Percentiles rank a stretch among this genome's conserved stretches.
Conservation (phyloP, 441 rosid species). For the Breynia disticha region DNA sequence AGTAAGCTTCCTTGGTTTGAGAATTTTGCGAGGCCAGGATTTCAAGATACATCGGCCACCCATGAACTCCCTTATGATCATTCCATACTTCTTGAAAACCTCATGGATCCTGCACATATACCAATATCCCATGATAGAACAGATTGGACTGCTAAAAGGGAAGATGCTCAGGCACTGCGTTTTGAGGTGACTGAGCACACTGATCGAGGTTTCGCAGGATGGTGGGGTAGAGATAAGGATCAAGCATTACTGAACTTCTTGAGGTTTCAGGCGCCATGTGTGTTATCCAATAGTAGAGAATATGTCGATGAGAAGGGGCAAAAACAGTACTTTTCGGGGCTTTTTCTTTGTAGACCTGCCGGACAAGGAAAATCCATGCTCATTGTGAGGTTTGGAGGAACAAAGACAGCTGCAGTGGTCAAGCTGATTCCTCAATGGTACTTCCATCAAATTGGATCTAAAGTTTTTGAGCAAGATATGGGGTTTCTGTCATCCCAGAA, state of each 20-base stretch:
- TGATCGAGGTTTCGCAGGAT: constrained; percentile 74
- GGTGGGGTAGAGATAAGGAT: constrained; percentile 77
- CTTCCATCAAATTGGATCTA: constrained; percentile 74
- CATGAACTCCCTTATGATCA: constrained; percentile 95
- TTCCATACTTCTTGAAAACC: constrained; percentile 85
- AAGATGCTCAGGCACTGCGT: constrained; percentile 68
- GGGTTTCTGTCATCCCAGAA: constrained; percentile 88
- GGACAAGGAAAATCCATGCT: constrained; percentile 98
- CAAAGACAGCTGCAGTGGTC: constrained; percentile 41
- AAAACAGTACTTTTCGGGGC: constrained; percentile 60
- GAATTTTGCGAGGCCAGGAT: constrained; percentile 65
- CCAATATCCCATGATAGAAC: constrained; percentile 92
- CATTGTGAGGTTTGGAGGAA: constrained; percentile 71
- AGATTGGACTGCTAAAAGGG: constrained; percentile 74
- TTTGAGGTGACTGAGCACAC: constrained; percentile 69
- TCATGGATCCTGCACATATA: constrained; percentile 93
- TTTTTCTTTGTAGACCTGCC: constrained; percentile 87
- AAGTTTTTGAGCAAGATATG: constrained; percentile 94
- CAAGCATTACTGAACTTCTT: constrained; percentile 38
- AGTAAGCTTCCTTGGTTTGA: constrained; percentile 83
- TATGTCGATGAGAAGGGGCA: constrained; percentile 48
- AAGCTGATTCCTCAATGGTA: constrained; percentile 69
- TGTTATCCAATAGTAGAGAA: constrained; percentile 64
- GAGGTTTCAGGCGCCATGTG: constrained; percentile 74
- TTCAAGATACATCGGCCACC: constrained; percentile 53